phyloP scores from a whole-genome alignment of 768 basidiomycete genomes.

The Lactarius vividus region DNA sequence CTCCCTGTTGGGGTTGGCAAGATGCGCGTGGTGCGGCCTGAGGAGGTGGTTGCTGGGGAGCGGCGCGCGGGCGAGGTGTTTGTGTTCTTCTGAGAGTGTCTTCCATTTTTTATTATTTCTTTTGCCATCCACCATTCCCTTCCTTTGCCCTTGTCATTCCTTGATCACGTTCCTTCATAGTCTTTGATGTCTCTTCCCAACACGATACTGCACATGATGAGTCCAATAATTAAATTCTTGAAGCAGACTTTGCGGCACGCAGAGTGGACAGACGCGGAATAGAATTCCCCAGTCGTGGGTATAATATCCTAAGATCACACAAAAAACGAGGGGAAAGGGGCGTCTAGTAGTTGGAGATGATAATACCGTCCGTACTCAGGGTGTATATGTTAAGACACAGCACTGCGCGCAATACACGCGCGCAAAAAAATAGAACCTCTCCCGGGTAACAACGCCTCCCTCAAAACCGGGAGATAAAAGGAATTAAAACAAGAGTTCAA shows the following conservation, averaged over 20 bases:
- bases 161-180: background rate
- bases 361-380: conserved; percentile 18
- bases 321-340: background rate
- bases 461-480: background rate
- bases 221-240: background rate
- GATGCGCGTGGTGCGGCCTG: conserved; percentile 11
- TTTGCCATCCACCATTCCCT: background rate
- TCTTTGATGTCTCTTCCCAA: background rate
- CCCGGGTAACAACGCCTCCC: background rate
- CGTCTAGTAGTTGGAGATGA: conserved; percentile 15
- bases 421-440: background rate
- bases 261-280: background rate
- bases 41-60: conserved; percentile 7
- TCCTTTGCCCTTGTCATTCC: background rate
- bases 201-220: background rate
- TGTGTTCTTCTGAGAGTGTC: conserved; percentile 19
- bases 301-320: background rate
- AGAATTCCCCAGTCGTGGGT: background rate
- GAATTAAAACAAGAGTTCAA: background rate
- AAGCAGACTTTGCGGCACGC: background rate
- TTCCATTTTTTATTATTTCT: too few species aligned
- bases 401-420: background rate
- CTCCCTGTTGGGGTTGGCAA: conserved; percentile 8
- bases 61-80: conserved; percentile 8
- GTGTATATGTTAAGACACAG: conserved; percentile 9